Evolutionary conservation across 2,329 filamentous ascomycete species (phyloP).

Genomic region (Bipolaris sorokiniana): DNA sequence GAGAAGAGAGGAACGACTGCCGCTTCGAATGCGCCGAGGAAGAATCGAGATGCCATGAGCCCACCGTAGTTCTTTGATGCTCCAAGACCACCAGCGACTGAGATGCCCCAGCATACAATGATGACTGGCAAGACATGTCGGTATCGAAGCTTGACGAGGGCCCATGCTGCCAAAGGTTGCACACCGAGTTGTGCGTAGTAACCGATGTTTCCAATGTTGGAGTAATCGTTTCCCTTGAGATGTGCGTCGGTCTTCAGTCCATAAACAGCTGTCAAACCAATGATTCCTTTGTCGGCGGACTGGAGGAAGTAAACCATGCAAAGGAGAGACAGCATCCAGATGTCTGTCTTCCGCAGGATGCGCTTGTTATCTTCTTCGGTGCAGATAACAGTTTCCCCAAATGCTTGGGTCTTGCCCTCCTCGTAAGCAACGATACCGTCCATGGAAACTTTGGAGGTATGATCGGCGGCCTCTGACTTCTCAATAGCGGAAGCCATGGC

Average conservation of each 20-base stretch:
- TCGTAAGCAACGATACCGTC: constrained; percentile 26
- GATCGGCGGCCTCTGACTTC: constrained; percentile 23
- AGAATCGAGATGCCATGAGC: constrained; percentile 29
- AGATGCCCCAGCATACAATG: constrained; percentile 57
- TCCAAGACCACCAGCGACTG: constrained; percentile 31
- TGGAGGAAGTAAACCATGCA: constrained; percentile 36
- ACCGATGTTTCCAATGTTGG: constrained; percentile 56
- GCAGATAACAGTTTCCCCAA: constrained; percentile 28
- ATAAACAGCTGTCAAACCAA: constrained; percentile 61
- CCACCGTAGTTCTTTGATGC: constrained; percentile 30
- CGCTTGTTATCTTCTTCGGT: constrained; percentile 31
- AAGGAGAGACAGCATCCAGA: constrained; percentile 31
- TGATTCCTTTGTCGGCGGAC: constrained; percentile 57
- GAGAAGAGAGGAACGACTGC: constrained; percentile 34
- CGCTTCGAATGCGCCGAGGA: constrained; percentile 36
- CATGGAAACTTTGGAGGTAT: constrained; percentile 17
- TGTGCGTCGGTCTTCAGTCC: constrained; percentile 49
- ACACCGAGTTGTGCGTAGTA: constrained; percentile 60
- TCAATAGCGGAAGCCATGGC: constrained; percentile 25
- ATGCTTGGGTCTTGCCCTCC: constrained; percentile 22
- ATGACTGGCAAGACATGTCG: constrained; percentile 31
- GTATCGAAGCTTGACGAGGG: constrained; percentile 55
- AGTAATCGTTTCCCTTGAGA: constrained; percentile 54
- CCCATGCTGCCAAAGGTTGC: constrained; percentile 58
- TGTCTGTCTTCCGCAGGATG: constrained; percentile 31